These are phyloP conservation scores for Chlorella vulgaris DNA, from an alignment of 139 green algal genomes.

Conservation along the genomic window DNA sequence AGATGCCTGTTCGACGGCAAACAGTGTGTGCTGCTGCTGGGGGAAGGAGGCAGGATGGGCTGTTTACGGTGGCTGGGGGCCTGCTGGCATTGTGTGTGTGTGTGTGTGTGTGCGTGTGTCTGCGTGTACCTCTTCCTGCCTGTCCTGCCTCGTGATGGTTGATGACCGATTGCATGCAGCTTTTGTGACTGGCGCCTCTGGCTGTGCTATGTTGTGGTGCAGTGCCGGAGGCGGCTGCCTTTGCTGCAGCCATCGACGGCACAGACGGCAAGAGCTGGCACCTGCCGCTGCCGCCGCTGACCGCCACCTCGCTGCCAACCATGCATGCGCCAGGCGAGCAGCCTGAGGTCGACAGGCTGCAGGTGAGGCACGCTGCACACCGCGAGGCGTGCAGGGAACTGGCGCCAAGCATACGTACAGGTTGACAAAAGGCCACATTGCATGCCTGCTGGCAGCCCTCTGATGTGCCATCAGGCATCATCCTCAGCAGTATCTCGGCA, in stretches of 20 bases:
- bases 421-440: no score
- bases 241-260: conserved; percentile 78
- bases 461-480: no score
- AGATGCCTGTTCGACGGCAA: not conserved
- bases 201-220: not conserved
- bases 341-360: conserved; percentile 60
- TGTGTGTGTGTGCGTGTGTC: no score
- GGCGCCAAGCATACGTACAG: no score
- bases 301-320: conserved; percentile 61
- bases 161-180: no score
- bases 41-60: not conserved
- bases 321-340: conserved; percentile 73
- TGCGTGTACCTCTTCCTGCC: not conserved
- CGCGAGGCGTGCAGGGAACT: not conserved
- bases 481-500: no score
- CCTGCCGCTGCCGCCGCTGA: conserved; percentile 80
- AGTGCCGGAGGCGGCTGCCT: conserved; percentile 49
- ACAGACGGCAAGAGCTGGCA: conserved; percentile 72
- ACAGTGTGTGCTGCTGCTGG: not conserved
- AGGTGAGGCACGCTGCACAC: not conserved
- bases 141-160: not conserved
- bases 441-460: no score
- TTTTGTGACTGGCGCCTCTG: no score
- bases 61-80: no score
- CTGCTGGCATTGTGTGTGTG: no score